Conservation (phyloP, 306 rosid species). For the Glycyrrhiza uralensis region DNA sequence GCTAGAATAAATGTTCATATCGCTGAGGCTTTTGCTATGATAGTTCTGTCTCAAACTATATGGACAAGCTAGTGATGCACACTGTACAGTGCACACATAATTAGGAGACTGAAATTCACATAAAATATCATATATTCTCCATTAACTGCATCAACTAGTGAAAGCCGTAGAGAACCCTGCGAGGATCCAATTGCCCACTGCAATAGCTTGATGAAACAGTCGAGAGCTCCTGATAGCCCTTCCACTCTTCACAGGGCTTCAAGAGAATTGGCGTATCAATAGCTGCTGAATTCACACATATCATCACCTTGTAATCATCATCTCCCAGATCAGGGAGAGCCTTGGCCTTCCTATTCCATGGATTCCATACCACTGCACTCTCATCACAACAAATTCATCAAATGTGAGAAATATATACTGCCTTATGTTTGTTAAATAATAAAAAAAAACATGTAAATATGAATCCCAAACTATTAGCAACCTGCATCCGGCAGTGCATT, state of each 20-base stretch:
- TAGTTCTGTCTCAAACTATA: too few species aligned
- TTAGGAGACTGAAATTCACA: neutral
- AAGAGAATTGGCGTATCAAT: slow-evolving; percentile 53
- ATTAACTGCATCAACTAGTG: slow-evolving; percentile 23
- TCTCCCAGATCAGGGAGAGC: slow-evolving; percentile 60
- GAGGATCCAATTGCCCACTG: slow-evolving; percentile 82
- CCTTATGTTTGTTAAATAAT: neutral
- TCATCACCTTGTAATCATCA: slow-evolving; percentile 68
- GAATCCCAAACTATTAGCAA: neutral
- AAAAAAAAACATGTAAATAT: neutral
- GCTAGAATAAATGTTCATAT: slow-evolving; percentile 22
- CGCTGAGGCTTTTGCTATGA: neutral
- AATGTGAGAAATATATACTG: neutral
- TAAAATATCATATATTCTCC: slow-evolving; percentile 7
- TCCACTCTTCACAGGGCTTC: slow-evolving; percentile 79
- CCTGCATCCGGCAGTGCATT: slow-evolving; percentile 73
- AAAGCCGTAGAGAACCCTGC: slow-evolving; percentile 57
- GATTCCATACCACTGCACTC: slow-evolving; percentile 73
- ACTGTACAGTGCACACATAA: neutral
- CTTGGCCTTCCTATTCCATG: slow-evolving; percentile 70
- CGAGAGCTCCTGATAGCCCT: slow-evolving; percentile 66
- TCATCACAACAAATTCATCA: neutral
- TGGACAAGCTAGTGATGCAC: slow-evolving; percentile 21
- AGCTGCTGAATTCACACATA: slow-evolving; percentile 65
- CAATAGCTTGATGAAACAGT: slow-evolving; percentile 79